Evolutionary conservation across 2,329 filamentous ascomycete genomes (phyloP).

Genomic region (Acephala macrosclerotiorum): DNA sequence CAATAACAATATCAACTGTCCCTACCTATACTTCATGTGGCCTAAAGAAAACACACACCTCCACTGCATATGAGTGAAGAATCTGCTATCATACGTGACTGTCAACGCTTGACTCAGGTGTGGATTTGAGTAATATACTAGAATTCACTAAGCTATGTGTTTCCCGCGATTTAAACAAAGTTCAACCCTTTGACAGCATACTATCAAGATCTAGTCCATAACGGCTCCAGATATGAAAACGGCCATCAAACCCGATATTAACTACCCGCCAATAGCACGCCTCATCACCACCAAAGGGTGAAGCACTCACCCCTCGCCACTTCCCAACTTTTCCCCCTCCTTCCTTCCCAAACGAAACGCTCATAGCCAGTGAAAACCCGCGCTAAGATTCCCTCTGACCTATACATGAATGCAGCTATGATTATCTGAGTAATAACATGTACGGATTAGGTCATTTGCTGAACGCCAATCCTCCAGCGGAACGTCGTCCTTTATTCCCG

Average conservation of each 20-base stretch:
- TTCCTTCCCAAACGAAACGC: neutral
- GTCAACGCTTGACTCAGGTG: neutral
- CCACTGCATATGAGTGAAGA: neutral
- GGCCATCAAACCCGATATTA: slow-evolving; percentile 8
- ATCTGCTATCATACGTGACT: slow-evolving; percentile 2
- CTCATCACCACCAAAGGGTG: neutral
- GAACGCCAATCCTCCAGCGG: slow-evolving; percentile 1
- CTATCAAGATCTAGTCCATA: neutral
- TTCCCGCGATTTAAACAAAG: slow-evolving; percentile 9
- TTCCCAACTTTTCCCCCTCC: neutral
- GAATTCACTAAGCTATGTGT: slow-evolving; percentile 7
- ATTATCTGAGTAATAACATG: slow-evolving; percentile 2
- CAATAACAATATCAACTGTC: slow-evolving; percentile 6
- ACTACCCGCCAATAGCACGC: slow-evolving; percentile 8
- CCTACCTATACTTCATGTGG: slow-evolving; percentile 1
- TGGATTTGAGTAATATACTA: neutral
- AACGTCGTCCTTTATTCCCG: neutral
- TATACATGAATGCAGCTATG: slow-evolving; percentile 1
- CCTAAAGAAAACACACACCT: neutral
- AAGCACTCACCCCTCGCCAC: slow-evolving; percentile 3
- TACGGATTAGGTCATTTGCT: neutral
- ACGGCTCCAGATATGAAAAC: slow-evolving; percentile 1
- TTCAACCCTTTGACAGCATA: neutral
- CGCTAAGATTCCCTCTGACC: neutral
- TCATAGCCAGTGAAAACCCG: neutral